Percentiles rank a stretch among this genome's conserved stretches.
Evolutionary conservation across 2,329 filamentous ascomycete genomes (phyloP).

Genomic region (Scytalidium sp.): DNA sequence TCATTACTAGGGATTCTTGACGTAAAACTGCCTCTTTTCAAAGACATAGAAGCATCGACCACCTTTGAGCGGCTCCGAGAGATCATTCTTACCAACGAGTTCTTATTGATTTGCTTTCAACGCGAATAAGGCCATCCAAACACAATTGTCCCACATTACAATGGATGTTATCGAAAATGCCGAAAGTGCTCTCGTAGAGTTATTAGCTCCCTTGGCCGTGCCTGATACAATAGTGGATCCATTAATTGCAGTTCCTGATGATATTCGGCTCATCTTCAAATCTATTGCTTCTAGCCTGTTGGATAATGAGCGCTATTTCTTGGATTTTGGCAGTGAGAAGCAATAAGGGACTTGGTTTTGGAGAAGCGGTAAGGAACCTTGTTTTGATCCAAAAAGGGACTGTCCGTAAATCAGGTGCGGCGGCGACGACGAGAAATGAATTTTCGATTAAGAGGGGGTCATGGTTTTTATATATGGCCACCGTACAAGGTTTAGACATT

Average conservation of each 20-base stretch:
- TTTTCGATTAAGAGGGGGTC: not conserved
- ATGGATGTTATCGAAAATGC: not conserved
- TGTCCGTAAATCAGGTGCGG: no score
- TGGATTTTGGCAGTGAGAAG: no score
- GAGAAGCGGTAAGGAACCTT: no score
- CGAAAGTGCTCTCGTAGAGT: not conserved
- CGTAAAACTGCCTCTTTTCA: conserved; percentile 39
- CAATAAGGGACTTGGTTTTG: conserved; percentile 12
- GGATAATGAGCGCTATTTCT: not conserved
- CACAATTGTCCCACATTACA: not conserved
- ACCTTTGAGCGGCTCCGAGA: conserved; percentile 31
- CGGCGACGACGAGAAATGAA: no score
- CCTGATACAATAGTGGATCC: not conserved
- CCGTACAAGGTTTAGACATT: no score
- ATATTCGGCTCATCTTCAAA: not conserved
- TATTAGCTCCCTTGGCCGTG: not conserved
- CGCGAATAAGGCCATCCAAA: not conserved
- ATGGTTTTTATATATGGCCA: not conserved
- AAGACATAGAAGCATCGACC: conserved; percentile 29
- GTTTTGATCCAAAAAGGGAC: no score
- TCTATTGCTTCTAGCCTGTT: not conserved
- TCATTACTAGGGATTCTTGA: conserved; percentile 39
- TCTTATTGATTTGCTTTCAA: no score
- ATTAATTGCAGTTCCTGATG: not conserved
- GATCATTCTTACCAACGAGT: no score